Conservation (phyloP, 441 rosid species). For the Adansonia madagascariensis region DNA sequence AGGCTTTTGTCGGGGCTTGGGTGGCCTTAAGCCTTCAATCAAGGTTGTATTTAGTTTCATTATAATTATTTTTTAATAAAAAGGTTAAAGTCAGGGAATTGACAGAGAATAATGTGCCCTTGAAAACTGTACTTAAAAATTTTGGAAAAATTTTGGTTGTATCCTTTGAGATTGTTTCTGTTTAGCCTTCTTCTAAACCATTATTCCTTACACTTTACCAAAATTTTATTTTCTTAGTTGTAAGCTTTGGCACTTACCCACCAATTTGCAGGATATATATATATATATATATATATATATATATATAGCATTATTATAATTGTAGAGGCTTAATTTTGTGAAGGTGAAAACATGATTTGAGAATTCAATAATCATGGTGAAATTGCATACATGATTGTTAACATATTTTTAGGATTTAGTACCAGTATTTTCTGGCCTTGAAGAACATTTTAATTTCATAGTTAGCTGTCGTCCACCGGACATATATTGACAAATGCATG, state of each 20-base stretch:
- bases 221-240: neutral
- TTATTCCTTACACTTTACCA: conserved; percentile 29
- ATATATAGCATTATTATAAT: neutral
- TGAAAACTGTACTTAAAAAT: conserved; percentile 13
- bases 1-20: conserved; percentile 40
- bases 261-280: too few species aligned
- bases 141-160: conserved; percentile 28
- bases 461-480: neutral
- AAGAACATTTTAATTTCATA: neutral
- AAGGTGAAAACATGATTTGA: neutral
- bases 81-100: conserved; percentile 1
- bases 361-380: neutral
- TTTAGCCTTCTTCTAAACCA: conserved; percentile 29
- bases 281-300: too few species aligned
- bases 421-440: neutral
- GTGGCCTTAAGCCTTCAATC: conserved; percentile 33
- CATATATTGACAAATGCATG: neutral
- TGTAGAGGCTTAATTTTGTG: neutral
- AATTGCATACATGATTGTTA: neutral
- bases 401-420: neutral
- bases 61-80: neutral
- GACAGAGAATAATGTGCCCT: conserved; percentile 23
- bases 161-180: conserved; percentile 27
- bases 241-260: neutral
- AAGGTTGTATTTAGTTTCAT: conserved; percentile 31